Percentiles rank a stretch among this genome's conserved stretches.
These are phyloP conservation scores for Oryza meyeriana DNA, from an alignment of 176 grass and related monocot species.

Conservation along the genomic window DNA sequence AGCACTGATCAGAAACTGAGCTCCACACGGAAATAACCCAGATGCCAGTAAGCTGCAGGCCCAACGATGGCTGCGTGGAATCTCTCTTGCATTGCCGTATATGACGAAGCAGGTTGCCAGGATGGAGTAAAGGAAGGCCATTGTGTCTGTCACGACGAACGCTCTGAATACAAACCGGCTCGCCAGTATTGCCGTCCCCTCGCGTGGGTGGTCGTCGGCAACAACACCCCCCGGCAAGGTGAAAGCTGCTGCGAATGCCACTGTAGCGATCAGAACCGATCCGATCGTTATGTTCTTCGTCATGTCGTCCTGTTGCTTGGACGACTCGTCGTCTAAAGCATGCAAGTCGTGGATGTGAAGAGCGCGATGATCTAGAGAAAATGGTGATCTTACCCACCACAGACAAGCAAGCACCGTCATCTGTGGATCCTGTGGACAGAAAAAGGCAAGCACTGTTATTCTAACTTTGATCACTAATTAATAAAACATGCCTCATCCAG, in stretches of 20 bases:
- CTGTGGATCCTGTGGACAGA: neutral
- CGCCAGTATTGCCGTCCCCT: neutral
- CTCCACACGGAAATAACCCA: neutral
- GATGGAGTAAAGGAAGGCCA: conserved; percentile 16
- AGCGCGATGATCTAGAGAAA: neutral
- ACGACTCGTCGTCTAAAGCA: neutral
- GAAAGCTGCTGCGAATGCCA: conserved; percentile 37
- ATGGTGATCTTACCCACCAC: neutral
- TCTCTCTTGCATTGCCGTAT: neutral
- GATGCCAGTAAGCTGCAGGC: neutral
- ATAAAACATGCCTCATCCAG: no score
- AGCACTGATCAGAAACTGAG: neutral
- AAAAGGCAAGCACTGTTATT: no score
- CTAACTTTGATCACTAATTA: no score
- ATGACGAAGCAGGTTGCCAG: neutral
- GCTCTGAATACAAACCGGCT: conserved; percentile 13
- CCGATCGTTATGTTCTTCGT: neutral
- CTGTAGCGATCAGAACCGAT: conserved; percentile 28
- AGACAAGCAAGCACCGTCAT: neutral
- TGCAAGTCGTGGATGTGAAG: no score
- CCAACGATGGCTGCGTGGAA: neutral
- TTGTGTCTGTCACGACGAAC: conserved; percentile 11
- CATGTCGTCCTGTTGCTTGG: neutral
- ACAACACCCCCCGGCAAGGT: conserved; percentile 27
- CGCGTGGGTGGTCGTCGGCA: neutral